These are phyloP conservation scores for Salvia miltiorrhiza DNA, from an alignment of 257 asterid genomes.

Conservation along the genomic window DNA sequence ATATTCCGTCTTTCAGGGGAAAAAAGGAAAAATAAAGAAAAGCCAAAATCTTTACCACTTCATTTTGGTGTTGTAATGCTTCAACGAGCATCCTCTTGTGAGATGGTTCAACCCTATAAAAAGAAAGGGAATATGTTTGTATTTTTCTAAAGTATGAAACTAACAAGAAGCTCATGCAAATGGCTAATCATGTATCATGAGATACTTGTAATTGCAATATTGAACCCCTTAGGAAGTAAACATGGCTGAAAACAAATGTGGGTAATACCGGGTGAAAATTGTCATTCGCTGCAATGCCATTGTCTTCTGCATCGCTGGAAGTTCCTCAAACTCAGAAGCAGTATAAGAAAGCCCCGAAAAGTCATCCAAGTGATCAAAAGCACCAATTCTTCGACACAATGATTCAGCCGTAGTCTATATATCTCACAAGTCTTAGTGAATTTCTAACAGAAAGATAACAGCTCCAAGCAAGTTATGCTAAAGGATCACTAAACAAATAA, in stretches of 20 bases:
- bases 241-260: background rate
- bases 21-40: constrained; percentile 5
- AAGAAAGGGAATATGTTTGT: constrained; percentile 9
- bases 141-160: constrained; percentile 15
- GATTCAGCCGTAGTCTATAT: constrained; percentile 90
- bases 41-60: constrained; percentile 60
- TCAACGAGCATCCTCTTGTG: constrained; percentile 99
- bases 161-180: background rate
- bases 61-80: constrained; percentile 93
- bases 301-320: constrained; percentile 83
- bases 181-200: constrained; percentile 12
- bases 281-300: constrained; percentile 87
- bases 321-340: constrained; percentile 96
- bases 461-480: constrained; percentile 8
- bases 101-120: constrained; percentile 95
- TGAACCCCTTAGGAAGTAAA: constrained; percentile 1
- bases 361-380: constrained; percentile 79
- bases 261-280: constrained; percentile 69
- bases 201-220: constrained; percentile 19
- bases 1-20: background rate
- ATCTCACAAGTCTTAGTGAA: constrained; percentile 15
- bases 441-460: constrained; percentile 4
- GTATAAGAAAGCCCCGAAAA: constrained; percentile 83
- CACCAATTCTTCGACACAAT: constrained; percentile 81
- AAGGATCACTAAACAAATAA: constrained; percentile 4